These are phyloP conservation scores for Hyaloscypha hepaticicola DNA, from an alignment of 495 filamentous ascomycete genomes.

Conservation along the genomic window DNA sequence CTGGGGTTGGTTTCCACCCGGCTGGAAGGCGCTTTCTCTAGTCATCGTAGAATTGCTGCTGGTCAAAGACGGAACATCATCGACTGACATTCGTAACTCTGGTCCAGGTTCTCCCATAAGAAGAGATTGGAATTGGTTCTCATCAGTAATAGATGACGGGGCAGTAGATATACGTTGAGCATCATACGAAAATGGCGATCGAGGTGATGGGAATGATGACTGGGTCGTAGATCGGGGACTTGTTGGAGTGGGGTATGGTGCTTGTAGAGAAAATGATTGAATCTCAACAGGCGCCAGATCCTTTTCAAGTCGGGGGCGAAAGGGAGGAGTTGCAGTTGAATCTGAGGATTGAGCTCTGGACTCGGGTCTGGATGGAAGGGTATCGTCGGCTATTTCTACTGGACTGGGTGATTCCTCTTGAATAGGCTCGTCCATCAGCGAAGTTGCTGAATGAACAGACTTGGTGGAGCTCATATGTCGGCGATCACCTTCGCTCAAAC, in stretches of 20 bases:
- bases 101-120: constrained; percentile 62
- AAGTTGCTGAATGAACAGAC: constrained; percentile 40
- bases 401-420: constrained; percentile 38
- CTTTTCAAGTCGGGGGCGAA: constrained; percentile 50
- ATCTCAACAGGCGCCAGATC: constrained; percentile 55
- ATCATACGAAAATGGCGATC: constrained; percentile 64
- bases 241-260: constrained; percentile 48
- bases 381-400: constrained; percentile 45
- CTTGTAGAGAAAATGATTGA: constrained; percentile 44
- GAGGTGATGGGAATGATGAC: constrained; percentile 56
- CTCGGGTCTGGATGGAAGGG: constrained; percentile 35
- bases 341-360: constrained; percentile 47
- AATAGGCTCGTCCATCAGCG: constrained; percentile 46
- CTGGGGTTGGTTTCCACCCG: constrained; percentile 30
- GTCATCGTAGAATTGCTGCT: constrained; percentile 87
- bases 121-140: constrained; percentile 59
- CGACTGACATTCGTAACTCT: constrained; percentile 70
- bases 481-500: constrained; percentile 35
- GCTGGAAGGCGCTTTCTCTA: constrained; percentile 49
- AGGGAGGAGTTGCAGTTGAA: constrained; percentile 57
- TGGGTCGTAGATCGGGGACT: constrained; percentile 52
- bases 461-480: constrained; percentile 32
- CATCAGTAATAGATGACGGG: constrained; percentile 67
- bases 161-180: constrained; percentile 69
- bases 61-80: constrained; percentile 84